Conservation (phyloP, 495 filamentous ascomycete genomes). For the Lophiotrema nucula region DNA sequence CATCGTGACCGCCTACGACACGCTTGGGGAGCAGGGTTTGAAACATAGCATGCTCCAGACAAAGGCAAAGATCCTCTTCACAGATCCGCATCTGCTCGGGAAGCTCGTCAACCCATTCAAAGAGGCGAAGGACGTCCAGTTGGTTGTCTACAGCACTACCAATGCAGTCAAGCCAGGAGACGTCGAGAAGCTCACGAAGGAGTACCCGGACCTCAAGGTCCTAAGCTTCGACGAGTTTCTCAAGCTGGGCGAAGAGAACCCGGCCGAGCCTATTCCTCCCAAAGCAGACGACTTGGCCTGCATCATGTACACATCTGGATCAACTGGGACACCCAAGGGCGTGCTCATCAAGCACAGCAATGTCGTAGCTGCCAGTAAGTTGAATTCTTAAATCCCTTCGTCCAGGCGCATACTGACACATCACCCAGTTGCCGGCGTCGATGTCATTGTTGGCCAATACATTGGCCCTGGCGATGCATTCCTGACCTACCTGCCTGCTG, state of each 20-base stretch:
- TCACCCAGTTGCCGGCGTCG: conserved; percentile 75
- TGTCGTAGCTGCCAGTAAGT: conserved; percentile 81
- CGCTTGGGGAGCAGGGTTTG: conserved; percentile 88
- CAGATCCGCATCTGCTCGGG: conserved; percentile 78
- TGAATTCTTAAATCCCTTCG: not conserved
- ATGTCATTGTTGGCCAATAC: conserved; percentile 78
- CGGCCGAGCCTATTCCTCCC: conserved; percentile 76
- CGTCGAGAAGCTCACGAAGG: conserved; percentile 73
- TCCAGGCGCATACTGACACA: not conserved
- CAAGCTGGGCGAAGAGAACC: conserved; percentile 80
- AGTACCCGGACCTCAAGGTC: conserved; percentile 67
- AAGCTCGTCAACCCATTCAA: conserved; percentile 81
- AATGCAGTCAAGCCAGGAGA: conserved; percentile 72
- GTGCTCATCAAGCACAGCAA: conserved; percentile 86
- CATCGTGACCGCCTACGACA: conserved; percentile 97
- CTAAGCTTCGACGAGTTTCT: conserved; percentile 81
- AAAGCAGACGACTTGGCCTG: conserved; percentile 86
- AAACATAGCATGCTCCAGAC: conserved; percentile 90
- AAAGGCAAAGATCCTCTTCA: conserved; percentile 81
- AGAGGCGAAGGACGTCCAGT: conserved; percentile 72
- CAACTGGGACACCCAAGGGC: conserved; percentile 95
- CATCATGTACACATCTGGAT: conserved; percentile 99
- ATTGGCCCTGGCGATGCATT: conserved; percentile 83
- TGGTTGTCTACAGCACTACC: conserved; percentile 87
- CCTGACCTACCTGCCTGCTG: conserved; percentile 88